These are phyloP conservation scores for Neopestalotiopsis sp. DNA, from an alignment of 2,329 filamentous ascomycete species.

Conservation along the genomic window DNA sequence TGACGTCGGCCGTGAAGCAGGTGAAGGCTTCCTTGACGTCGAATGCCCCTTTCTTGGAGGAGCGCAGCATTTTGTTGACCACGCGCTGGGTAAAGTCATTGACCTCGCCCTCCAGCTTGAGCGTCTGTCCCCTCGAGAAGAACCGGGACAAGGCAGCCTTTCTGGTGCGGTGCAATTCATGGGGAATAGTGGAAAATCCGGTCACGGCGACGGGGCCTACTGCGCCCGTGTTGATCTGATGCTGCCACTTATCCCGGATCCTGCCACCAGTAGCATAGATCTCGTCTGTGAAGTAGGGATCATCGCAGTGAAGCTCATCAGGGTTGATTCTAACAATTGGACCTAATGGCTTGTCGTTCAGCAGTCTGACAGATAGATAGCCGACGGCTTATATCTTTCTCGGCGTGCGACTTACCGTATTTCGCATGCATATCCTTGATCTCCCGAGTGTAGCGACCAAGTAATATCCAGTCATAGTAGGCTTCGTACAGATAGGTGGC, in stretches of 20 bases:
- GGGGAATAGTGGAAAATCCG: slow-evolving; percentile 31
- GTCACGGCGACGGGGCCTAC: not conserved
- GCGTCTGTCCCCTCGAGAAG: slow-evolving; percentile 37
- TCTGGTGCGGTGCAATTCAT: slow-evolving; percentile 35
- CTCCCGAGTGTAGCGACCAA: slow-evolving; percentile 25
- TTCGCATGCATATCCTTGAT: slow-evolving; percentile 30
- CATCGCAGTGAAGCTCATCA: slow-evolving; percentile 35
- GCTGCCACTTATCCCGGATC: slow-evolving; percentile 36
- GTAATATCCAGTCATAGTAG: slow-evolving; percentile 28
- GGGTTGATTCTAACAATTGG: slow-evolving; percentile 41
- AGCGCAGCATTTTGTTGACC: slow-evolving; percentile 35
- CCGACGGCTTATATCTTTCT: too few species aligned
- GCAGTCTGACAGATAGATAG: not conserved
- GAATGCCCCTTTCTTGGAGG: slow-evolving; percentile 15
- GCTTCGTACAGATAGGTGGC: slow-evolving; percentile 28
- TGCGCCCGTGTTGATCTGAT: slow-evolving; percentile 4
- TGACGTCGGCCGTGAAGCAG: slow-evolving; percentile 30
- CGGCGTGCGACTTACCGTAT: slow-evolving; percentile 26
- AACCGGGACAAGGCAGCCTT: slow-evolving; percentile 35
- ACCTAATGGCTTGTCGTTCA: slow-evolving; percentile 23
- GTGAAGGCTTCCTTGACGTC: slow-evolving; percentile 26
- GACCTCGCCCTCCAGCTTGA: slow-evolving; percentile 37
- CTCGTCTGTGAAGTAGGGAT: slow-evolving; percentile 35
- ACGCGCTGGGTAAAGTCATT: slow-evolving; percentile 32
- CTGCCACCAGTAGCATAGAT: slow-evolving; percentile 33